Percentiles rank a stretch among this genome's conserved stretches.
Conservation (phyloP, 441 rosid genomes). For the Macaranga tanarius region DNA sequence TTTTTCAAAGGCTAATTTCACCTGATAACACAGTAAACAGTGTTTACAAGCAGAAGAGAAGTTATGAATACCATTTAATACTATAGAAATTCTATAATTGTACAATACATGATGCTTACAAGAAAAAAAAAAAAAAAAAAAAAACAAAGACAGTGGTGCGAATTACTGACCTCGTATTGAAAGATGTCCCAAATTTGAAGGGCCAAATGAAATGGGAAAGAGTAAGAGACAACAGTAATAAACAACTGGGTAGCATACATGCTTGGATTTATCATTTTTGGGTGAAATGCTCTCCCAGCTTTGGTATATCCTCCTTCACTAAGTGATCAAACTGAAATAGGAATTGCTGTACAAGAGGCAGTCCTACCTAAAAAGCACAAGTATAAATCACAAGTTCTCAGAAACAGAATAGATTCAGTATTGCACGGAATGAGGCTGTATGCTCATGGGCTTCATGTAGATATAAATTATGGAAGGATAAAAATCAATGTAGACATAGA, state of each 20-base stretch:
- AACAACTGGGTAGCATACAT: constrained; percentile 99
- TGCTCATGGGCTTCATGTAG: background rate
- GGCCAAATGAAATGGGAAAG: constrained; percentile 82
- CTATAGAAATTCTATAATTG: constrained; percentile 9
- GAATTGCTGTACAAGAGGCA: constrained; percentile 93
- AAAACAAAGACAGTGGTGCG: background rate
- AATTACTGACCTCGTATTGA: constrained; percentile 67
- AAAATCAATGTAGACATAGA: background rate
- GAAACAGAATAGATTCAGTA: background rate
- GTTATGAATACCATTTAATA: background rate
- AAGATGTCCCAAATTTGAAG: constrained; percentile 98
- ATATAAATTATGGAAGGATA: background rate
- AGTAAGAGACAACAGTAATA: constrained; percentile 88
- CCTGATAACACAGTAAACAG: constrained; percentile 33
- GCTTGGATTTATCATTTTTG: constrained; percentile 92
- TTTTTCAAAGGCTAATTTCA: constrained; percentile 81
- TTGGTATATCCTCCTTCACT: constrained; percentile 79
- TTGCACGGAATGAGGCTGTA: background rate
- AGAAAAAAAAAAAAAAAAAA: background rate
- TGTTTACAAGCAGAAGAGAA: constrained; percentile 12
- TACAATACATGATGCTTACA: background rate
- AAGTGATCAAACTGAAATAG: constrained; percentile 72
- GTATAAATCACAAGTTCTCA: constrained; percentile 8
- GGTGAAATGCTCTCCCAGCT: constrained; percentile 82
- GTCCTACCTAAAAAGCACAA: constrained; percentile 57